Conservation (phyloP, 2,329 filamentous ascomycete species). For the Ilyonectria mors-panacis region DNA sequence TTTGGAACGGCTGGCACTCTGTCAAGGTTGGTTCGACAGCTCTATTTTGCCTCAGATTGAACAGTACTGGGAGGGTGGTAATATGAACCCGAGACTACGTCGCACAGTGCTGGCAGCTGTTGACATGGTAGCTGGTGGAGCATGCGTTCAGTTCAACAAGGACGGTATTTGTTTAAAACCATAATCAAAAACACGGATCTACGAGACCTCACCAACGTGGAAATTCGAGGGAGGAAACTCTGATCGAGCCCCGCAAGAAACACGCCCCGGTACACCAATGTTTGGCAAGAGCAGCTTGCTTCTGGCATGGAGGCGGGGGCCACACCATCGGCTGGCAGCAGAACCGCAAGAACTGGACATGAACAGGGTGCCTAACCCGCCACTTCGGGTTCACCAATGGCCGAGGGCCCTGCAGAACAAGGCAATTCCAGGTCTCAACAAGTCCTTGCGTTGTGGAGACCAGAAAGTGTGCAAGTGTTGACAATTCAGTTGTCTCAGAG, state of each 20-base stretch:
- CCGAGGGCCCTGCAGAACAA: background rate
- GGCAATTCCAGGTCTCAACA: background rate
- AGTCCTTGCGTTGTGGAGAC: background rate
- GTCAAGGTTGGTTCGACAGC: slow-evolving; percentile 3
- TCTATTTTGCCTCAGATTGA: background rate
- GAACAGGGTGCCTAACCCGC: background rate
- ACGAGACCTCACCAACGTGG: background rate
- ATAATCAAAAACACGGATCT: slow-evolving; percentile 6
- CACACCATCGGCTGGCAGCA: background rate
- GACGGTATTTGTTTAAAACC: background rate
- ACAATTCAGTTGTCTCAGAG: background rate
- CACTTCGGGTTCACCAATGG: slow-evolving; percentile 3
- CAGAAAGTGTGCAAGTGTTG: background rate
- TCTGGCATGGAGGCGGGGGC: background rate
- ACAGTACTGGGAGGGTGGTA: slow-evolving; percentile 14
- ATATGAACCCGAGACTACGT: background rate
- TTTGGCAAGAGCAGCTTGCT: background rate
- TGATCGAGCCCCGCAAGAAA: background rate
- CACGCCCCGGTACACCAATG: background rate
- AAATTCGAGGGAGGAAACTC: background rate
- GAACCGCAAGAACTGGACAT: background rate
- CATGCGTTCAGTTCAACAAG: slow-evolving; percentile 2
- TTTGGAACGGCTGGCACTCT: slow-evolving; percentile 3
- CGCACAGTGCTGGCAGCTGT: background rate
- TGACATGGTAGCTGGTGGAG: background rate